Conservation (phyloP, 2,329 filamentous ascomycete species). For the Penicillium hordei region DNA sequence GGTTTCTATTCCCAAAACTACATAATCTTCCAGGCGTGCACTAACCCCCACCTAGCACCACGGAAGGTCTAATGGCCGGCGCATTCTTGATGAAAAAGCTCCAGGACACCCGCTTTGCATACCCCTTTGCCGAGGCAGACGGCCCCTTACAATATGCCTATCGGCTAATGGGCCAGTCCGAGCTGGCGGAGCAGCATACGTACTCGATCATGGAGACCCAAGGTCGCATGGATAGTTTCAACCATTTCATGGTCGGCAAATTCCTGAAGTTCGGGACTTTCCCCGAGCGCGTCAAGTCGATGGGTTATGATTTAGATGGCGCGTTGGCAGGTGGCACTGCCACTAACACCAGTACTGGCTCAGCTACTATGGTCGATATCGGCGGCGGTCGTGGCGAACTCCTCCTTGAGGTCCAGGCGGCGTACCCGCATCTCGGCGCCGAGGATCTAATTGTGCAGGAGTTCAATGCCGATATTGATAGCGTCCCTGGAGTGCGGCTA, state of each 20-base stretch:
- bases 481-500: conserved; percentile 29
- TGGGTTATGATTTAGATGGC: conserved; percentile 36
- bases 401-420: conserved; percentile 38
- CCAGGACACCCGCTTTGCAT: conserved; percentile 34
- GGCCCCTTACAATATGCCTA: conserved; percentile 40
- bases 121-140: conserved; percentile 36
- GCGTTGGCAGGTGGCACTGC: conserved; percentile 14
- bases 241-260: conserved; percentile 42
- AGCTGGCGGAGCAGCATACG: conserved; percentile 33
- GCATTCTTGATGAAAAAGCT: conserved; percentile 41
- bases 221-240: conserved; percentile 43
- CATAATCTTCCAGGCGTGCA: not conserved
- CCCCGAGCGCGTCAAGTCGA: conserved; percentile 30
- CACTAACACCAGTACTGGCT: conserved; percentile 8
- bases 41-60: conserved; percentile 24
- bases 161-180: conserved; percentile 30
- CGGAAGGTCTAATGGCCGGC: conserved; percentile 36
- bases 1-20: not conserved
- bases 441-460: conserved; percentile 38
- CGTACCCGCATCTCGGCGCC: conserved; percentile 30
- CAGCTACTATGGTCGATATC: conserved; percentile 37
- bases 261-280: conserved; percentile 37
- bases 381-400: conserved; percentile 40
- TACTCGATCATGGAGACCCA: conserved; percentile 40
- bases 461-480: conserved; percentile 34